Conservation (phyloP, 148 eudicot species). For the Fagopyrum tataricum region DNA sequence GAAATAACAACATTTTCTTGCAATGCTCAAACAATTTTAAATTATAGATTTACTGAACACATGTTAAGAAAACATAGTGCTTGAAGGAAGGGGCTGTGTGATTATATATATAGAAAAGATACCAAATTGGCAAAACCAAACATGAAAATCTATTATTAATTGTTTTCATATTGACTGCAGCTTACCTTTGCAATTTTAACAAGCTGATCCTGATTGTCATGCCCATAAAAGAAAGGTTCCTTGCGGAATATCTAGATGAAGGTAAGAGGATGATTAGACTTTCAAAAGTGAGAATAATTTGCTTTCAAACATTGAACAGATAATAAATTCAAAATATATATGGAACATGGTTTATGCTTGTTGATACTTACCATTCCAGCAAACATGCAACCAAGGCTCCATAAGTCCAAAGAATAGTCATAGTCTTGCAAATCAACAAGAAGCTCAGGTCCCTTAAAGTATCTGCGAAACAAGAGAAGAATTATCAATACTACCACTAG, state of each 20-base stretch:
- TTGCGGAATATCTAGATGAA: conserved; percentile 64
- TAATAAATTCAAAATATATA: neutral
- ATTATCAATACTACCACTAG: neutral
- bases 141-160: neutral
- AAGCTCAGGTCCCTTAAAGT: conserved; percentile 85
- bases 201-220: conserved; percentile 84
- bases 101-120: neutral
- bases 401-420: conserved; percentile 83
- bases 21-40: neutral
- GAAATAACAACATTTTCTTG: neutral
- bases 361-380: conserved; percentile 72
- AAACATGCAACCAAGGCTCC: conserved; percentile 94
- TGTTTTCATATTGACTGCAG: conserved; percentile 4
- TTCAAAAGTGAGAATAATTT: neutral
- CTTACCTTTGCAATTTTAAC: conserved; percentile 80
- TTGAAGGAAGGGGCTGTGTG: neutral
- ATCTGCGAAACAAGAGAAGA: conserved; percentile 33
- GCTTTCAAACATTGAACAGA: neutral
- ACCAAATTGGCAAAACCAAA: neutral
- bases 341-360: neutral
- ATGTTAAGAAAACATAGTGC: neutral
- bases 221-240: conserved; percentile 87
- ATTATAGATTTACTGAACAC: neutral
- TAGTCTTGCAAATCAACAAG: conserved; percentile 88
- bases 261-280: neutral